These are phyloP conservation scores for Lantana camara DNA, from an alignment of 257 asterid genomes.

Conservation along the genomic window DNA sequence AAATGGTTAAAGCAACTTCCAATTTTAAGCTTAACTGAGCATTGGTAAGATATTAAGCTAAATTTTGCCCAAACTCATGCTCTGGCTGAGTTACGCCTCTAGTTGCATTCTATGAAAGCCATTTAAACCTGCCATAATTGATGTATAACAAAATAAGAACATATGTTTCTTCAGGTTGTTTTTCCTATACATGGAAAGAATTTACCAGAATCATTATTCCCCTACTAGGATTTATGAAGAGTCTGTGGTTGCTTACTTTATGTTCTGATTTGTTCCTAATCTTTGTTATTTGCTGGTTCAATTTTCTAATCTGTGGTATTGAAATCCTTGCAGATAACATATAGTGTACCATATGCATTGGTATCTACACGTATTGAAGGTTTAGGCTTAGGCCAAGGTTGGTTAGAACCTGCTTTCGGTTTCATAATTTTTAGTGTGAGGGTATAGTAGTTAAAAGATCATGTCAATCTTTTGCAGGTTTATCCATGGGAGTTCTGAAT, in stretches of 20 bases:
- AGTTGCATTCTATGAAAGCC: neutral
- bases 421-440: neutral
- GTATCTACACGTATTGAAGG: slow-evolving; percentile 69
- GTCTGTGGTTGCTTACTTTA: neutral
- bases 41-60: no score
- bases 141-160: neutral
- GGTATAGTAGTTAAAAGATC: slow-evolving; percentile 27
- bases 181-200: neutral
- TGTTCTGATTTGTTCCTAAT: neutral
- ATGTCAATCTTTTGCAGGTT: slow-evolving; percentile 53
- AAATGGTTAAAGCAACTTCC: no score
- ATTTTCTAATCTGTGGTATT: slow-evolving; percentile 12
- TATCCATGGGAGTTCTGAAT: slow-evolving; percentile 87
- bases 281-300: neutral
- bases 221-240: neutral
- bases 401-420: slow-evolving; percentile 30
- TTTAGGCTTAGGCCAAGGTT: slow-evolving; percentile 87
- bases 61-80: no score
- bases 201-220: no score
- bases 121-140: neutral
- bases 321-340: slow-evolving; percentile 62
- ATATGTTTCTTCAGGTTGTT: neutral
- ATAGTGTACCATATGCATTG: slow-evolving; percentile 86
- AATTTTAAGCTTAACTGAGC: no score
- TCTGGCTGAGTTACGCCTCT: no score